Base-by-base conservation (phyloP, 2,329 filamentous ascomycete species). In the Elsinoe necatrix region DNA sequence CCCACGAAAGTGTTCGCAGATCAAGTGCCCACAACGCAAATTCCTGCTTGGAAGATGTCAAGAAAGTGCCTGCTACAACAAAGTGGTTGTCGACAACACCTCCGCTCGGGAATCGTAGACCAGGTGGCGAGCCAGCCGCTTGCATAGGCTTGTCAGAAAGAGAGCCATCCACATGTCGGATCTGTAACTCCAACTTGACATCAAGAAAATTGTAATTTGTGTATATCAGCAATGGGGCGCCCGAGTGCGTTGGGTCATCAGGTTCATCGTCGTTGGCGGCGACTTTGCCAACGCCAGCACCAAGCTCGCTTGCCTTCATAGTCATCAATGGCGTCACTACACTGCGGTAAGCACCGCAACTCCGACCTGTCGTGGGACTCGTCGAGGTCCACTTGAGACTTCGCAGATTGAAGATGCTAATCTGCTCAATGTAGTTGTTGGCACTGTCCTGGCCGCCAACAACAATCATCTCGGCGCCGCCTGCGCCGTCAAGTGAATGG, bases 341-440 rank as follows among this genome's bases (percentile, higher is more conserved):
- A 68, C 91, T 96, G 61, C 93, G 84, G 70, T 98, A 98, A 1
- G 93, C 93, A 61, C 93, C 93, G 68, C 93, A 98, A 66, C 89
- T 95, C 71, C 92, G 89, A 52, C 90, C 91, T 11, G 47, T 54
- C 45, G 97, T 77, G 1, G 85, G 78, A 61, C 89, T 88, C 1
- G 90, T 96, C 16, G 87, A 89, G 1, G 89, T 95, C 93, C 93
- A 98, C 72, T 93, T 95, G 59, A 97, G 74, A 68, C 89, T 96
- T 50, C 93, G 83, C 23, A 98, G 77, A 66, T 98, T 98, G 77
- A 98, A 98, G 2, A 98, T 89, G 68, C 90, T 97, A 61, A 98
- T 95, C 71, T 98, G 90, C 71, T 98, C 92, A 63, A 98, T 98
- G 68, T 98, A 98, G 69, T 95, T 91, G 69, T 98, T 98, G n/a